Conservation (phyloP, 2,329 filamentous ascomycete species). For the Pseudopithomyces maydicus region DNA sequence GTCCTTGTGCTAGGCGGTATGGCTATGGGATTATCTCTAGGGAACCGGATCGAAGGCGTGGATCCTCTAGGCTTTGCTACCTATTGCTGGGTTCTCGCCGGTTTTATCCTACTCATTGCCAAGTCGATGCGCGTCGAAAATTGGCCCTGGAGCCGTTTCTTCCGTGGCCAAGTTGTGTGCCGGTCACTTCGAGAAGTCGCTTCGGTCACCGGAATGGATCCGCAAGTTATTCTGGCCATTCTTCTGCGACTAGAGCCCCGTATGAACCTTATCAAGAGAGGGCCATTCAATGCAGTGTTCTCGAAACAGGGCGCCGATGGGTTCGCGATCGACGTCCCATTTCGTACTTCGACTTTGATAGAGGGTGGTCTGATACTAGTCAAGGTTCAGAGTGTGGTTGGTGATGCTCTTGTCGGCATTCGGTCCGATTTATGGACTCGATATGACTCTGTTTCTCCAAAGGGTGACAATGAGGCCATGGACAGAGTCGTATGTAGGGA, state of each 20-base stretch:
- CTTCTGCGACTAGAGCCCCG: neutral
- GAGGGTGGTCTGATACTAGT: slow-evolving; percentile 1
- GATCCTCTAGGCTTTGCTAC: slow-evolving; percentile 3
- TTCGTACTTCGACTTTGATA: neutral
- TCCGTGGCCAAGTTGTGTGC: slow-evolving; percentile 1
- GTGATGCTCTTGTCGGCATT: neutral
- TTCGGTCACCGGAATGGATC: neutral
- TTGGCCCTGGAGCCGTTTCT: slow-evolving; percentile 6
- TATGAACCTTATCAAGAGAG: slow-evolving; percentile 1
- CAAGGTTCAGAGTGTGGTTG: neutral
- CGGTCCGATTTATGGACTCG: neutral
- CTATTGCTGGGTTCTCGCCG: slow-evolving; percentile 5
- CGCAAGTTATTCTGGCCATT: neutral
- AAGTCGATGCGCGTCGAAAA: slow-evolving; percentile 4
- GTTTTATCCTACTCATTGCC: slow-evolving; percentile 2
- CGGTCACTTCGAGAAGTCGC: neutral
- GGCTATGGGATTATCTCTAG: slow-evolving; percentile 1
- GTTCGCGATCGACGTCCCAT: slow-evolving; percentile 3
- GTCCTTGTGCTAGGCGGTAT: slow-evolving; percentile 2
- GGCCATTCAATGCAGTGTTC: slow-evolving; percentile 1
- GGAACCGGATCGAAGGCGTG: neutral
- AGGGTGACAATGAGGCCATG: neutral
- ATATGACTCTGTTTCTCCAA: neutral
- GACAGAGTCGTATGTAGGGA: neutral
- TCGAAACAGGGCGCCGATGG: neutral